Evolutionary conservation across 1,139 yeast species (phyloP).

Genomic region (Ogataea hybrid): DNA sequence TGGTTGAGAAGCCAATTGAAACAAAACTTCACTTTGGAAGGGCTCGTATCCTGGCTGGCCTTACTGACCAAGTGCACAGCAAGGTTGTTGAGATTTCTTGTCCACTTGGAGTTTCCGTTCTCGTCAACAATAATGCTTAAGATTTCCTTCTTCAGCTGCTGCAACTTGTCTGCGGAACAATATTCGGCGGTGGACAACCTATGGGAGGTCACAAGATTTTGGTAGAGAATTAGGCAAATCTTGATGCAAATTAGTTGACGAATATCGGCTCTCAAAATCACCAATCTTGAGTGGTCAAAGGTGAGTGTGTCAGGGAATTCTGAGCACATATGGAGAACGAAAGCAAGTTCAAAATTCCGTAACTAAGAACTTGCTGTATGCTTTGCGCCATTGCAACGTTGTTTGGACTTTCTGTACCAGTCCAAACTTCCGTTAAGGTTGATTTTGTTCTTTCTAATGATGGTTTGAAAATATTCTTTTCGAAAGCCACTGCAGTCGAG

Average conservation of each 20-base stretch:
- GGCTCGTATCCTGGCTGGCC: conserved; percentile 26
- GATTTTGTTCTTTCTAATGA: conserved; percentile 64
- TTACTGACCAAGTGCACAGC: conserved; percentile 61
- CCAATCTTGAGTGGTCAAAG: conserved; percentile 83
- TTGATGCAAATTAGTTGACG: conserved; percentile 82
- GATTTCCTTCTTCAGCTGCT: conserved; percentile 49
- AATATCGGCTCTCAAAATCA: conserved; percentile 77
- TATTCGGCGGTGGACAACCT: conserved; percentile 30
- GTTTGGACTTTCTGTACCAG: conserved; percentile 60
- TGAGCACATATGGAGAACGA: conserved; percentile 74
- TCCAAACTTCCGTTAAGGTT: conserved; percentile 62
- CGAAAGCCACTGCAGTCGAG: conserved; percentile 90
- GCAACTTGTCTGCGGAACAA: conserved; percentile 25
- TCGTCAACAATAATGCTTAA: conserved; percentile 81
- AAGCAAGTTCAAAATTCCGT: conserved; percentile 57
- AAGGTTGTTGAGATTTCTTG: conserved; percentile 72
- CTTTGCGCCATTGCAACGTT: conserved; percentile 18
- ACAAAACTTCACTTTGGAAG: conserved; percentile 57
- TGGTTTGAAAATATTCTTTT: conserved; percentile 78
- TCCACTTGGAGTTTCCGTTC: conserved; percentile 88
- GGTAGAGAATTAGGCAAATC: conserved; percentile 68
- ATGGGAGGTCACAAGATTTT: conserved; percentile 53
- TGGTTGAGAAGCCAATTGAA: conserved; percentile 82
- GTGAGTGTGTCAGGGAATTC: conserved; percentile 85
- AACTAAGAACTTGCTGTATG: conserved; percentile 38